Conservation (phyloP, 495 filamentous ascomycete species). For the Penicillium steckii region DNA sequence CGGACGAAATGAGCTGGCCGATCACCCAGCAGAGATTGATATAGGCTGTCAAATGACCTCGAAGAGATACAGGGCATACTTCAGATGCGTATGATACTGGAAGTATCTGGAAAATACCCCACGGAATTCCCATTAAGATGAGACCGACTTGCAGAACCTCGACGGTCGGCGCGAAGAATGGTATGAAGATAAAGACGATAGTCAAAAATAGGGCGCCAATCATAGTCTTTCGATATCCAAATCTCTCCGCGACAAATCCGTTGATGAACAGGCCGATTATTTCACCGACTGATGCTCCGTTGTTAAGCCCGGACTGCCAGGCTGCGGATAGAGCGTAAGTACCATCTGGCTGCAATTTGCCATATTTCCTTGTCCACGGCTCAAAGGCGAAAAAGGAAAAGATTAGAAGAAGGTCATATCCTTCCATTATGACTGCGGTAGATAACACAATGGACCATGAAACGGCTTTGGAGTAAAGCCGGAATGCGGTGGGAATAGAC, state of each 20-base stretch:
- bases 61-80: conserved; percentile 69
- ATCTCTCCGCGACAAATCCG: conserved; percentile 59
- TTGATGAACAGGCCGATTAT: conserved; percentile 65
- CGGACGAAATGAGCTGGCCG: conserved; percentile 68
- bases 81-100: conserved; percentile 79
- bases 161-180: conserved; percentile 72
- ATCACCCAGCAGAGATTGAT: conserved; percentile 80
- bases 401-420: conserved; percentile 38
- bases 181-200: conserved; percentile 64
- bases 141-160: conserved; percentile 63
- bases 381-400: conserved; percentile 21
- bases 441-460: conserved; percentile 38
- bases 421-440: conserved; percentile 41
- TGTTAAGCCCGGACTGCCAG: conserved; percentile 66
- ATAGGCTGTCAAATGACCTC: conserved; percentile 71
- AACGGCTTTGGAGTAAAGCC: conserved; percentile 35
- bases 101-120: conserved; percentile 76
- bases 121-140: conserved; percentile 72
- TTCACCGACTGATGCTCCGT: conserved; percentile 56
- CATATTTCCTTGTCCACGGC: conserved; percentile 18
- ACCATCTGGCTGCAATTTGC: conserved; percentile 22
- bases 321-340: conserved; percentile 36
- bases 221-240: conserved; percentile 62
- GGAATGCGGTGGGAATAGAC: not conserved
- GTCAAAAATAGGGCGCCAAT: conserved; percentile 49